Percentiles rank a stretch among this genome's conserved stretches.
These are phyloP conservation scores for Aureobasidium zeae DNA, from an alignment of 2,329 filamentous ascomycete species.

Conservation along the genomic window DNA sequence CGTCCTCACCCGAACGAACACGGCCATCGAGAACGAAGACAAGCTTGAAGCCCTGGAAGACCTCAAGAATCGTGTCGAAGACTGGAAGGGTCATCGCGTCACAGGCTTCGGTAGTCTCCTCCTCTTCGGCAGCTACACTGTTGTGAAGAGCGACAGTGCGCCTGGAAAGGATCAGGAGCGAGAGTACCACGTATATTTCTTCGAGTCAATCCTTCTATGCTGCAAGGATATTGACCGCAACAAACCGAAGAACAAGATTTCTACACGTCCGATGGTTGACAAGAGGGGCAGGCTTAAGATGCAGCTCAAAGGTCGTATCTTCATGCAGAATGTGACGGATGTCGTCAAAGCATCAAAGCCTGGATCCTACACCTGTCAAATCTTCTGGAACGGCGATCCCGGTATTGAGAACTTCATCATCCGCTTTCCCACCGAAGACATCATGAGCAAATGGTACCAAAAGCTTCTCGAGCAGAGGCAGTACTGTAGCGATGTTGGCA, in stretches of 20 bases:
- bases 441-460: conserved; percentile 76
- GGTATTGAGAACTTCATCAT: conserved; percentile 95
- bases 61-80: conserved; percentile 72
- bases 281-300: conserved; percentile 66
- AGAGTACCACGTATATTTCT: conserved; percentile 98
- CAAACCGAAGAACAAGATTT: conserved; percentile 64
- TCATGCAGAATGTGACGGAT: conserved; percentile 98
- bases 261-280: conserved; percentile 61
- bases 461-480: conserved; percentile 18
- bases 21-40: conserved; percentile 81
- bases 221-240: conserved; percentile 89
- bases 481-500: conserved; percentile 10
- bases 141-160: conserved; percentile 56
- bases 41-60: conserved; percentile 76
- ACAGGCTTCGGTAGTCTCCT: conserved; percentile 86
- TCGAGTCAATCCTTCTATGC: conserved; percentile 88
- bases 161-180: conserved; percentile 79
- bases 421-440: conserved; percentile 82
- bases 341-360: conserved; percentile 80
- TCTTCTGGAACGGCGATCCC: conserved; percentile 96
- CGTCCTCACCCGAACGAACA: conserved; percentile 76
- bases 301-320: conserved; percentile 92
- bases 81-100: conserved; percentile 91
- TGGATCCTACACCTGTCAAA: conserved; percentile 89
- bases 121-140: conserved; percentile 81